Conservation (phyloP, 805 yeast species). For the Clavispora fructus region DNA sequence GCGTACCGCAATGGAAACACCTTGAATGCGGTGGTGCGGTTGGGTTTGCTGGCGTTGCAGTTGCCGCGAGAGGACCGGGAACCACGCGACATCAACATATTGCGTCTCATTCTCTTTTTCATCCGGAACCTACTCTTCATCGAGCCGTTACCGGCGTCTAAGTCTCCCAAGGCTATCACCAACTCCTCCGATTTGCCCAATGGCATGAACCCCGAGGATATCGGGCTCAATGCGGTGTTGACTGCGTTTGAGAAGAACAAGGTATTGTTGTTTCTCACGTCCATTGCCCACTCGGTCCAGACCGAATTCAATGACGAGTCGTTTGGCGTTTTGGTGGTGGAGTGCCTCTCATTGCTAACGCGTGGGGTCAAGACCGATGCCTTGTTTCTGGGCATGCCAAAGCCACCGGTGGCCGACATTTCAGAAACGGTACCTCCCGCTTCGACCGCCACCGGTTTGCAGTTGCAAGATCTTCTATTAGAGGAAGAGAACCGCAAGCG, state of each 20-base stretch:
- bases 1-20: constrained; percentile 54
- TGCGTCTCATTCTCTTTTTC: constrained; percentile 67
- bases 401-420: constrained; percentile 1
- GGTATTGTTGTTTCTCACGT: constrained; percentile 67
- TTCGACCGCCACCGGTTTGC: constrained; percentile 32
- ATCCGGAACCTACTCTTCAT: constrained; percentile 75
- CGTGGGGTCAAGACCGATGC: constrained; percentile 39
- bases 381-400: constrained; percentile 2
- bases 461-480: constrained; percentile 47
- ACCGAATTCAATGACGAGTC: constrained; percentile 56
- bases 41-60: constrained; percentile 59
- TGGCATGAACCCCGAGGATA: constrained; percentile 59
- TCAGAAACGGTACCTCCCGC: constrained; percentile 14
- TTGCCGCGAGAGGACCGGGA: constrained; percentile 52
- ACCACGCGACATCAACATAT: constrained; percentile 63
- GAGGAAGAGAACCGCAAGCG: constrained; percentile 55
- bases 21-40: constrained; percentile 61
- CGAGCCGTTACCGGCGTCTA: constrained; percentile 58
- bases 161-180: constrained; percentile 37
- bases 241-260: constrained; percentile 59
- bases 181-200: constrained; percentile 45
- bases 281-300: constrained; percentile 62
- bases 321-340: constrained; percentile 61
- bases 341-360: constrained; percentile 59
- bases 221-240: constrained; percentile 56